These are phyloP conservation scores for Actinomortierella ambigua DNA, from an alignment of 371 early-diverging fungal species.

Conservation along the genomic window DNA sequence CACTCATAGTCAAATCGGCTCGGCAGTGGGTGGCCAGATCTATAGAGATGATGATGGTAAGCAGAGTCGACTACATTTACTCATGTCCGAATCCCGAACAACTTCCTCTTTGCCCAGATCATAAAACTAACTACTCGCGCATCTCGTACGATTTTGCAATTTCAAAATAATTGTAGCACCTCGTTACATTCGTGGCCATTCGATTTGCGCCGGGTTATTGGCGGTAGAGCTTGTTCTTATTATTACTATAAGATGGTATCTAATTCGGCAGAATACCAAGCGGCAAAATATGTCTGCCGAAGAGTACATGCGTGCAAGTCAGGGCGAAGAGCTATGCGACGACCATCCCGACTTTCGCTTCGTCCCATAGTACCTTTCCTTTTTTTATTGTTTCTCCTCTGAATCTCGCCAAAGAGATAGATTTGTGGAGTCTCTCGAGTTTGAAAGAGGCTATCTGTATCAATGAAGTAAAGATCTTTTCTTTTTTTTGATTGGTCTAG, in stretches of 20 bases:
- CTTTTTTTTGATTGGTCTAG: too few species aligned
- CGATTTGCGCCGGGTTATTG: slow-evolving; percentile 5
- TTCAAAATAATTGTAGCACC: slow-evolving; percentile 7
- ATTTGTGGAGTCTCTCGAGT: too few species aligned
- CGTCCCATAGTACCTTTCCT: slow-evolving; percentile 8
- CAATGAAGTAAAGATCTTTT: too few species aligned
- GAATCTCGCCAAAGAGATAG: too few species aligned
- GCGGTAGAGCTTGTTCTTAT: neutral
- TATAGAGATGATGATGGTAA: slow-evolving; percentile 60
- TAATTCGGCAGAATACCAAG: slow-evolving; percentile 18
- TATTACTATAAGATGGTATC: slow-evolving; percentile 13
- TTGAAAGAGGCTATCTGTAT: too few species aligned
- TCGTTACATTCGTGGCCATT: slow-evolving; percentile 18
- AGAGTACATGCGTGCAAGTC: slow-evolving; percentile 12
- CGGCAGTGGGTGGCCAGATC: slow-evolving; percentile 62
- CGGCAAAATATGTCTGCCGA: slow-evolving; percentile 17
- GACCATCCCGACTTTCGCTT: slow-evolving; percentile 10
- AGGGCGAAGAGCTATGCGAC: slow-evolving; percentile 14
- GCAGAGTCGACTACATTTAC: neutral
- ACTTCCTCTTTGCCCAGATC: neutral
- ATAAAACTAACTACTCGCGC: neutral
- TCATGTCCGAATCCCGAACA: neutral
- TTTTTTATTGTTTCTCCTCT: too few species aligned
- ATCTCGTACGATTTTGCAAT: too few species aligned
- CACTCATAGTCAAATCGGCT: slow-evolving; percentile 20